A percentile compares a stretch with the other conserved stretches of the same genome.
phyloP scores from a whole-genome alignment of 2,329 filamentous ascomycete genomes.

The Monilinia aucupariae region DNA sequence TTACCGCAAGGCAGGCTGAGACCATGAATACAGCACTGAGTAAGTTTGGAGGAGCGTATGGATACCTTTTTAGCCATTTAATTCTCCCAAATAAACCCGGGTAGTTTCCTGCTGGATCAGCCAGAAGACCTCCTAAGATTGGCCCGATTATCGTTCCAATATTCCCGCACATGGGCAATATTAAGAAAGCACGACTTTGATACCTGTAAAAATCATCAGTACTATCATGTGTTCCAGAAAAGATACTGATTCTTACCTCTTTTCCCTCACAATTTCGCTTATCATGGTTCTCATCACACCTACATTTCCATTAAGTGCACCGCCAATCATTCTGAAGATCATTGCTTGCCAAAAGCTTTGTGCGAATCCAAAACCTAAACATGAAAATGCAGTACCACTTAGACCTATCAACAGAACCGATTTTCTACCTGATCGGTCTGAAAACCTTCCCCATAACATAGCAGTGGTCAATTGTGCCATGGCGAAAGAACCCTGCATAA shows the following conservation, averaged over 20 bases:
- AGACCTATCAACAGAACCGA: constrained; percentile 58
- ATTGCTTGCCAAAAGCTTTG: constrained; percentile 54
- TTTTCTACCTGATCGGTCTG: constrained; percentile 56
- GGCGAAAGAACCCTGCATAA: constrained; percentile 61
- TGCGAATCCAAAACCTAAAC: constrained; percentile 65
- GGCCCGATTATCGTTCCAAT: constrained; percentile 42
- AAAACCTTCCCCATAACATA: constrained; percentile 62
- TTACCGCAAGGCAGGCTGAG: constrained; percentile 34
- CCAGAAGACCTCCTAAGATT: constrained; percentile 41
- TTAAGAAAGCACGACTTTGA: constrained; percentile 41
- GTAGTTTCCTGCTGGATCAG: constrained; percentile 40
- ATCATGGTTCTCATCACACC: constrained; percentile 73
- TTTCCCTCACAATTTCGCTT: constrained; percentile 64
- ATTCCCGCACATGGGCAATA: constrained; percentile 63
- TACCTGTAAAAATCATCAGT: constrained; percentile 24
- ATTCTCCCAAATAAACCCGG: constrained; percentile 39
- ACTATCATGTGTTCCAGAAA: neutral
- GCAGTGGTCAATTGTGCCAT: constrained; percentile 65
- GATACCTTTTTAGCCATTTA: constrained; percentile 40
- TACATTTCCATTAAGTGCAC: constrained; percentile 65
- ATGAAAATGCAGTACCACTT: constrained; percentile 56
- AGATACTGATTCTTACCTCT: constrained; percentile 43
- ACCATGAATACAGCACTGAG: constrained; percentile 37
- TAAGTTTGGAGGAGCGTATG: constrained; percentile 43
- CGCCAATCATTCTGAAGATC: constrained; percentile 56